Evolutionary conservation across 345 rosid species (phyloP), one percentile per base, ranked within the genome.

Genomic region (Excoecaria agallocha): DNA sequence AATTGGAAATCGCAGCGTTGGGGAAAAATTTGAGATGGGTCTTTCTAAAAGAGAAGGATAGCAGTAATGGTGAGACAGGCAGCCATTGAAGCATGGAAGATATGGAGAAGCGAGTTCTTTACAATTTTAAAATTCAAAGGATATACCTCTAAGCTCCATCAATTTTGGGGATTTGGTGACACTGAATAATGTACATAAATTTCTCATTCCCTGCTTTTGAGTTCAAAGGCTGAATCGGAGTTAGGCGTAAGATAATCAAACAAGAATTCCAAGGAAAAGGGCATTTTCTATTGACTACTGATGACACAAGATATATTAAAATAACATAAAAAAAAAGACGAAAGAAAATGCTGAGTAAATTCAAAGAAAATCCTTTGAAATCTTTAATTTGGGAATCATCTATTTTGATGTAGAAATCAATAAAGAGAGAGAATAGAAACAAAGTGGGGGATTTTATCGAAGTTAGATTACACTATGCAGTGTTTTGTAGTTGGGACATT

Each of bases 81-180:
- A 58, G 89, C 86, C 95, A 89, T 90, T 57, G 81, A 51, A 25
- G 56, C 24, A 30, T 13, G 37, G 17, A 17, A 72, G 46, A 55
- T 16, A 20, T 2, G 16, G n/a, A 46, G 22, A 17, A 46, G 16
- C 16, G 75, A 46, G 20, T 56, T 12, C 19, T 25, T 71, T 0
- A 11, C 15, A 59, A 59, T 7, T 37, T 48, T 7, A 10, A 37
- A 52, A 69, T 37, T 8, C 45, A 17, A 35, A 50, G 16, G 19
- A 16, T 24, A 45, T 46, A 12, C 46, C 43, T 12, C 24, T 19
- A 12, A 70, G 63, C 11, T 39, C 17, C 35, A 39, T 71, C 71
- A 68, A 68, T 5, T 17, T 30, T 69, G 30, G 49, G 61, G 46
- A 4, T 69, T 69, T 1, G 30, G 17, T 5, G 3, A 69, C 22